Conservation (phyloP, 2,329 filamentous ascomycete species). For the Colletotrichum cereale region DNA sequence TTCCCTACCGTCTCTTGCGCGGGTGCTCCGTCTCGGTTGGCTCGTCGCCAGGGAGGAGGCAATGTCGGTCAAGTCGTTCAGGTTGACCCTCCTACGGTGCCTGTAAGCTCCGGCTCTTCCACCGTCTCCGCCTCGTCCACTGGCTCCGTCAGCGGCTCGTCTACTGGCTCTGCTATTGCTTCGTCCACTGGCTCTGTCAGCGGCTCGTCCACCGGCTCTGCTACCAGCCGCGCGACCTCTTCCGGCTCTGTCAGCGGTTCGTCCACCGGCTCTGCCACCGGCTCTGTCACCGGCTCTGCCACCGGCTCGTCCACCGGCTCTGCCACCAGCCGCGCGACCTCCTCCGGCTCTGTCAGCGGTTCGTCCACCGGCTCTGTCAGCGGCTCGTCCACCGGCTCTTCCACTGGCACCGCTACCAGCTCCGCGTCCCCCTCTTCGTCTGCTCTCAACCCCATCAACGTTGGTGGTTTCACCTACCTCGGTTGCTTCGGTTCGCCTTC, state of each 20-base stretch:
- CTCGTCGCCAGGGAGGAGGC: background rate
- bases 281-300: no score
- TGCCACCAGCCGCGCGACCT: no score
- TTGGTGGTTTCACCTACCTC: conserved; percentile 43
- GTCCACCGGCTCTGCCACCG: no score
- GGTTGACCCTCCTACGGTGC: no score
- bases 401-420: background rate
- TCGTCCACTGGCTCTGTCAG: background rate
- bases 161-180: background rate
- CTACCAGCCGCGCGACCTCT: no score
- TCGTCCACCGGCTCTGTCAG: background rate
- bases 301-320: no score
- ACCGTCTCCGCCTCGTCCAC: background rate
- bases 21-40: background rate
- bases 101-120: background rate
- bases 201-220: background rate
- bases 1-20: background rate
- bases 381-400: background rate
- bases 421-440: conserved; percentile 1
- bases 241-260: no score
- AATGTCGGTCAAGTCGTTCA: background rate
- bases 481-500: conserved; percentile 47
- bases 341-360: background rate
- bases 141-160: background rate
- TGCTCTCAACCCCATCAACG: conserved; percentile 26